A percentile compares a stretch with the other conserved stretches of the same genome.
These are phyloP conservation scores for Nigrospora sphaerica DNA, from an alignment of 2,329 filamentous ascomycete genomes.

Conservation along the genomic window DNA sequence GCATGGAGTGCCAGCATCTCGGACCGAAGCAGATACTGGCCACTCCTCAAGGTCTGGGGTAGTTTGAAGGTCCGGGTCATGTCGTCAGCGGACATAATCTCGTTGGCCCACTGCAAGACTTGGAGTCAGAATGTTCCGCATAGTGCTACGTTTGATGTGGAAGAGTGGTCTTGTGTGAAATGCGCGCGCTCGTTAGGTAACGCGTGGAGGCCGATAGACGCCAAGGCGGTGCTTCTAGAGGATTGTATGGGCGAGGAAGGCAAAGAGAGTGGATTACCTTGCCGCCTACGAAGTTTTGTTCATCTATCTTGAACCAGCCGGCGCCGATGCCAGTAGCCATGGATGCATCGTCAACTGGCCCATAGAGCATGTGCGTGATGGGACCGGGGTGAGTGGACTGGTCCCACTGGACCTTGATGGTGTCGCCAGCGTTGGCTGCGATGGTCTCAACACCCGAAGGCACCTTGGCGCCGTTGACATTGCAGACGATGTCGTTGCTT, in stretches of 20 bases:
- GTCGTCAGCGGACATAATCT: conserved; percentile 11
- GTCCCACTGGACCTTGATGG: conserved; percentile 30
- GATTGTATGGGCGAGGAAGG: too few species aligned
- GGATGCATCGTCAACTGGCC: conserved; percentile 53
- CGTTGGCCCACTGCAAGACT: conserved; percentile 14
- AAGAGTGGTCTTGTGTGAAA: too few species aligned
- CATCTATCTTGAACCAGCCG: conserved; percentile 21
- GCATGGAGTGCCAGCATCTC: conserved; percentile 26
- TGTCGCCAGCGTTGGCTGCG: conserved; percentile 22
- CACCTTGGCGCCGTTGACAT: conserved; percentile 15
- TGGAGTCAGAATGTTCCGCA: too few species aligned
- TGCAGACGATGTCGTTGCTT: conserved; percentile 18
- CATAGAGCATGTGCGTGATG: conserved; percentile 24
- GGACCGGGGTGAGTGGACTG: conserved; percentile 28
- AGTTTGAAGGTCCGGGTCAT: conserved; percentile 18
- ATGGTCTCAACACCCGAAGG: conserved; percentile 21
- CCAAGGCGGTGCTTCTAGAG: too few species aligned
- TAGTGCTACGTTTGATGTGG: too few species aligned
- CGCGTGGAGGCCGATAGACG: too few species aligned
- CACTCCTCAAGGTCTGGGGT: conserved; percentile 18
- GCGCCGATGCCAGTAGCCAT: conserved; percentile 47
- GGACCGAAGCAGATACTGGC: conserved; percentile 26
- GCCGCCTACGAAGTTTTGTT: conserved; percentile 14
- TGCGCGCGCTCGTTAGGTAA: too few species aligned
- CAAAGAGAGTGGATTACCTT: not conserved